Evolutionary conservation across 2,329 filamentous ascomycete genomes (phyloP).

Genomic region (Ophiostoma triangulosporum): DNA sequence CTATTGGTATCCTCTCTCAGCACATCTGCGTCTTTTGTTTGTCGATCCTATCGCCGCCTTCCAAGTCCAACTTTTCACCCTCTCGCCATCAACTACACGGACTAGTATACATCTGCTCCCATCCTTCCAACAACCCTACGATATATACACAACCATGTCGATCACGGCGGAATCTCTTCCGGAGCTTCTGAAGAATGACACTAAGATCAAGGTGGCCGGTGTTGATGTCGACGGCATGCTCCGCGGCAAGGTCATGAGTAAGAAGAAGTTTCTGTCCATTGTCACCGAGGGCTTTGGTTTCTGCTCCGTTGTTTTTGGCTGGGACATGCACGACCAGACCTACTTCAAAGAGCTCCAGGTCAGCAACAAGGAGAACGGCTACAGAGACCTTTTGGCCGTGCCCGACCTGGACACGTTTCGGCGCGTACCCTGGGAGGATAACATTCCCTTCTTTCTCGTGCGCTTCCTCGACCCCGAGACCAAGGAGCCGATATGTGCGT

Average conservation of each 20-base stretch:
- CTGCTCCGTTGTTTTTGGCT: conserved; percentile 88
- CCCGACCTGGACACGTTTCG: conserved; percentile 67
- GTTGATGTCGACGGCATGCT: conserved; percentile 78
- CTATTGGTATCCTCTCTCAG: not conserved
- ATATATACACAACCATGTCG: not conserved
- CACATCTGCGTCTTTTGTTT: not conserved
- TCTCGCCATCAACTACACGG: no score
- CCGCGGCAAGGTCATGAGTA: conserved; percentile 81
- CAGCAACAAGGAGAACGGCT: conserved; percentile 84
- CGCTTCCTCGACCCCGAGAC: conserved; percentile 76
- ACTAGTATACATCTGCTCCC: not conserved
- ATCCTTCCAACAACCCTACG: no score
- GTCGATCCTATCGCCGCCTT: not conserved
- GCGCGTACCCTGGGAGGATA: conserved; percentile 80
- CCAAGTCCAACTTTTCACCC: no score
- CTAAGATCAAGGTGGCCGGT: conserved; percentile 74
- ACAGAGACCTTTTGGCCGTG: conserved; percentile 70
- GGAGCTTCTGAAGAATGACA: conserved; percentile 54
- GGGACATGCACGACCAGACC: conserved; percentile 93
- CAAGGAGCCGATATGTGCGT: conserved; percentile 56
- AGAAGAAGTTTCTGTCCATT: conserved; percentile 82
- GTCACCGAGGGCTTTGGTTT: conserved; percentile 77
- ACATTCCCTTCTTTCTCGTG: conserved; percentile 75
- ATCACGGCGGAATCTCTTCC: conserved; percentile 53
- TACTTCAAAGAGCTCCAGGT: conserved; percentile 76